Evolutionary conservation across 2,329 filamentous ascomycete species (phyloP).

Genomic region (Corynespora cassiicola): DNA sequence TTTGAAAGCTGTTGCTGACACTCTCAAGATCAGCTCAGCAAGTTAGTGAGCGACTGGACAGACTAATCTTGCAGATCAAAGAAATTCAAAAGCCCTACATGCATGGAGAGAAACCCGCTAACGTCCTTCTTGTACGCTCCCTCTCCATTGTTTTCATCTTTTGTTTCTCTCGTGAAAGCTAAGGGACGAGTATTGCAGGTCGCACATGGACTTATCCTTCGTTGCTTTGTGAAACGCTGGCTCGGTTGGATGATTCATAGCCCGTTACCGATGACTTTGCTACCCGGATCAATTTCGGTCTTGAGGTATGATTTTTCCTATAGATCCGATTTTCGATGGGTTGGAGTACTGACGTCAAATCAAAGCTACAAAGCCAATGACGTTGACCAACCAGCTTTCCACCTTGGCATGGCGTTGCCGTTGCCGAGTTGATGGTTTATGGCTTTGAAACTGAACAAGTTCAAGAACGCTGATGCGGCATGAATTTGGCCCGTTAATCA

Average conservation of each 20-base stretch:
- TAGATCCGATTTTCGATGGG: neutral
- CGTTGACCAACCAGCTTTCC: slow-evolving; percentile 78
- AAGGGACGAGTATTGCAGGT: slow-evolving; percentile 59
- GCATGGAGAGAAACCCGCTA: slow-evolving; percentile 56
- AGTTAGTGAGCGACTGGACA: slow-evolving; percentile 73
- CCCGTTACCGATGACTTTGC: slow-evolving; percentile 75
- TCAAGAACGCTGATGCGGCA: too few species aligned
- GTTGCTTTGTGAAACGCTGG: slow-evolving; percentile 87
- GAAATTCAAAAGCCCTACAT: slow-evolving; percentile 60
- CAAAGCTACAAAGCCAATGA: slow-evolving; percentile 80
- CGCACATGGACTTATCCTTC: slow-evolving; percentile 83
- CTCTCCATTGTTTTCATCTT: slow-evolving; percentile 1
- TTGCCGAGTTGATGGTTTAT: too few species aligned
- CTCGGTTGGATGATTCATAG: slow-evolving; percentile 71
- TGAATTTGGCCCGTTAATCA: too few species aligned
- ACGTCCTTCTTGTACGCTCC: slow-evolving; percentile 66
- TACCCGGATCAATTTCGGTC: slow-evolving; percentile 83
- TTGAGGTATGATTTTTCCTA: slow-evolving; percentile 66
- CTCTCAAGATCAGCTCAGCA: slow-evolving; percentile 63
- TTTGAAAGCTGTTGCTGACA: neutral
- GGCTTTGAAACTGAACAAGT: too few species aligned
- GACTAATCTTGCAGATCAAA: slow-evolving; percentile 75
- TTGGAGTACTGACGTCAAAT: slow-evolving; percentile 1
- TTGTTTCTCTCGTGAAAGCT: neutral
- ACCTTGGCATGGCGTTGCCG: slow-evolving; percentile 76